Evolutionary conservation across 371 early-diverging fungal genomes (phyloP), one percentile per base, ranked within the genome.

Genomic region (Rhizopus microsporus): DNA sequence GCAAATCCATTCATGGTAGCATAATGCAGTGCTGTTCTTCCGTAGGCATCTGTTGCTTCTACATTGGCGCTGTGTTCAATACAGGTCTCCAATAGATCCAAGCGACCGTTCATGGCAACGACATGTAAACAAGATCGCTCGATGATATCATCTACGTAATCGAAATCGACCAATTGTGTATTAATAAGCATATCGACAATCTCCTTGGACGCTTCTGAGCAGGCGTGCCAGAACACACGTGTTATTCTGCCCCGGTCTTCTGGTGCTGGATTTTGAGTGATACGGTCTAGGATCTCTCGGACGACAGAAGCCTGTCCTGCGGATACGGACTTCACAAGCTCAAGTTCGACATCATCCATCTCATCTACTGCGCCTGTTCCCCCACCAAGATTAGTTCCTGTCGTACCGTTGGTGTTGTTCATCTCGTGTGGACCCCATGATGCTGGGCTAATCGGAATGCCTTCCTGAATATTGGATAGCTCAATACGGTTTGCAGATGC

Each of bases 41-140:
- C 95, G 67, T 96, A 96, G 34, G 92, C 87, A 70, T 98, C 97
- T 5, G 77, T 69, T 17, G 77, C 80, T 39, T 90, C 83, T 4
- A 88, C 77, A 42, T 75, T 82, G 12, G 84, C 88, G 7, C 83
- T 84, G 34, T 80, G 71, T 33, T 84, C 65, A 13, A 90, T 77
- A 45, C 83, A 82, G 1, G 83, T 62, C 37, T 83, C 71, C 38
- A 91, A 51, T 2, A 90, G 62, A 43, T 85, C 83, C 38, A 82
- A 58, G 42, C 87, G 79, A 1, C 93, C 93, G 7, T 78, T 76
- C 71, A 94, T 92, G 2, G 96, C 91, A 5, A 91, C 87, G 62
- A 93, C 94, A 68, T 98, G 98, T 7, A 94, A 75, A 54, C 90
- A 88, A 0, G 92, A 94, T 30, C 94, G 83, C 60, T 91, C 89